These are phyloP conservation scores for Tricholoma flavovirens DNA, from an alignment of 768 basidiomycete species.

Conservation along the genomic window DNA sequence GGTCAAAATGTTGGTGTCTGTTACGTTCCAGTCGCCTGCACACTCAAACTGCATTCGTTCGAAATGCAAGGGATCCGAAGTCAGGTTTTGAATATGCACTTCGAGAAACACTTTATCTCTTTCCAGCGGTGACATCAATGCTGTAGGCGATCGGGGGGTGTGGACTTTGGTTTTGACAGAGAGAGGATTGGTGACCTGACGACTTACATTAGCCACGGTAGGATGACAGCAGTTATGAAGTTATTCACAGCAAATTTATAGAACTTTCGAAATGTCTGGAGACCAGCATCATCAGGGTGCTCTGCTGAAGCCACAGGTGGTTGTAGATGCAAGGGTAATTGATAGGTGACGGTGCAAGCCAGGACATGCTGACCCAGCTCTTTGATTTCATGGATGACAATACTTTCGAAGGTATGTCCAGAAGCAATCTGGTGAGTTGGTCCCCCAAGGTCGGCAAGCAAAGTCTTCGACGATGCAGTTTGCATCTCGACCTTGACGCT, in stretches of 20 bases:
- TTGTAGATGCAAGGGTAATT: slow-evolving; percentile 56
- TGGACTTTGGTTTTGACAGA: slow-evolving; percentile 96
- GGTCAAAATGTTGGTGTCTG: slow-evolving; percentile 45
- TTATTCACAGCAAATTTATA: slow-evolving; percentile 82
- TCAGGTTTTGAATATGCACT: slow-evolving; percentile 87
- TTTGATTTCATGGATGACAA: slow-evolving; percentile 87
- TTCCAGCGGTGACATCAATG: slow-evolving; percentile 54
- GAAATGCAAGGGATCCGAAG: slow-evolving; percentile 69
- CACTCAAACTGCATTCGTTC: slow-evolving; percentile 78
- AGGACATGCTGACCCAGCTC: slow-evolving; percentile 90
- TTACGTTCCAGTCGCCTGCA: slow-evolving; percentile 56
- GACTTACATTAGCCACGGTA: not conserved
- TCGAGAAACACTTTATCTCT: slow-evolving; percentile 87
- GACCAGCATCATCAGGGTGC: slow-evolving; percentile 44
- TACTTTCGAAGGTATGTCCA: slow-evolving; percentile 57
- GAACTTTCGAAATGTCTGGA: slow-evolving; percentile 80
- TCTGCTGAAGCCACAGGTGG: slow-evolving; percentile 42
- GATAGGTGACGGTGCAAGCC: slow-evolving; percentile 80
- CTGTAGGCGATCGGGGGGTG: slow-evolving; percentile 64
- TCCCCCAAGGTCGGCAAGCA: slow-evolving; percentile 61
- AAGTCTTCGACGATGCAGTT: slow-evolving; percentile 60
- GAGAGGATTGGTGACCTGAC: slow-evolving; percentile 86
- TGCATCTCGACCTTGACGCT: slow-evolving; percentile 80
- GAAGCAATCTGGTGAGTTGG: slow-evolving; percentile 39
- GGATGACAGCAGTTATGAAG: not conserved